Conservation (phyloP, 768 basidiomycete species). For the Paxillus involutus region DNA sequence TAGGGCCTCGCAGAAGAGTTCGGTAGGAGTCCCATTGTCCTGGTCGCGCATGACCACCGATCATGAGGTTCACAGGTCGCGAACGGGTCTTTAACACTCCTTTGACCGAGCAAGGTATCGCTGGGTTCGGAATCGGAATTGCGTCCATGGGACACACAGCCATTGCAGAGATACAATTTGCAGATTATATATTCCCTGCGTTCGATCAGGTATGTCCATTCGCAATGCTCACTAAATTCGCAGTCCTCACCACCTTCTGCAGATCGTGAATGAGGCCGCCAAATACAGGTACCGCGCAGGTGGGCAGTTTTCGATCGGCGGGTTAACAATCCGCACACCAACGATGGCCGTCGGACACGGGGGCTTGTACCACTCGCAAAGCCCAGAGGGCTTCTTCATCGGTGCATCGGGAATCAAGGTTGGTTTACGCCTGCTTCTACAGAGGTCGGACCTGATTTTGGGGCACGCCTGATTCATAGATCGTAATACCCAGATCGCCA, state of each 20-base stretch:
- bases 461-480: constrained; percentile 19
- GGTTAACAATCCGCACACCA: constrained; percentile 79
- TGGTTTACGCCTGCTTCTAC: neutral
- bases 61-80: constrained; percentile 48
- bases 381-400: constrained; percentile 93
- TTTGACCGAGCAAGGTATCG: constrained; percentile 90
- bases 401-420: constrained; percentile 90
- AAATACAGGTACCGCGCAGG: constrained; percentile 91
- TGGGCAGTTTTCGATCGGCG: constrained; percentile 79
- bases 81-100: constrained; percentile 97
- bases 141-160: constrained; percentile 93
- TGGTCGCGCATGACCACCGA: constrained; percentile 2
- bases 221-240: neutral
- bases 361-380: constrained; percentile 92
- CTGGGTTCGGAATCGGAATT: constrained; percentile 90
- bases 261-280: constrained; percentile 95
- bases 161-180: constrained; percentile 91
- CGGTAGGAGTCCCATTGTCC: constrained; percentile 45
- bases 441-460: neutral
- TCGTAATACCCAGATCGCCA: constrained; percentile 93
- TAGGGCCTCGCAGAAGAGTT: constrained; percentile 93
- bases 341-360: constrained; percentile 94
- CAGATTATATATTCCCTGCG: constrained; percentile 90
- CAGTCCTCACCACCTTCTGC: neutral
- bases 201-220: constrained; percentile 78